phyloP scores from a whole-genome alignment of 805 yeast species.

The Pichia heedii region DNA sequence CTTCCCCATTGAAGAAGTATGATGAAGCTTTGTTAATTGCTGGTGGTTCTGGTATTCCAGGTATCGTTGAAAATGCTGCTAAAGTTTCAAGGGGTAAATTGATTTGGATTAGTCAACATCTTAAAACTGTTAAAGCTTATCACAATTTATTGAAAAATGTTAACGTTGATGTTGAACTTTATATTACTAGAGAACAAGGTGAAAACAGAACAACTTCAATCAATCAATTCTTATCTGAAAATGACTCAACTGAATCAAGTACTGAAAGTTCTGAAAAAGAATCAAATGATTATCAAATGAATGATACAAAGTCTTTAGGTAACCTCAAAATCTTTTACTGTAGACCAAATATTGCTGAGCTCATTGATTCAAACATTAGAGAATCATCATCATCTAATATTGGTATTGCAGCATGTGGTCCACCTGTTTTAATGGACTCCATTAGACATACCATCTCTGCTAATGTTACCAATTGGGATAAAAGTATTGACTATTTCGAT shows the following conservation, averaged over 20 bases:
- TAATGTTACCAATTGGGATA: constrained; percentile 31
- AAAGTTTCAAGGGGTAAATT: constrained; percentile 32
- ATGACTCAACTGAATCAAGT: not conserved
- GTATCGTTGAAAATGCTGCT: constrained; percentile 33
- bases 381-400: constrained; percentile 29
- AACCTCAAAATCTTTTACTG: constrained; percentile 30
- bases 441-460: constrained; percentile 40
- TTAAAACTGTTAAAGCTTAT: constrained; percentile 38
- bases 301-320: not conserved
- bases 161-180: constrained; percentile 25
- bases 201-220: not conserved
- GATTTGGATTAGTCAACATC: constrained; percentile 51
- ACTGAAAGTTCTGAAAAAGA: constrained; percentile 3
- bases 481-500: constrained; percentile 62
- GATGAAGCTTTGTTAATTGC: constrained; percentile 48
- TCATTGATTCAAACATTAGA: constrained; percentile 27
- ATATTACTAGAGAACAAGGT: constrained; percentile 28
- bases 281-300: not conserved
- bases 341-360: constrained; percentile 30
- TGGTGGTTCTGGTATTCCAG: constrained; percentile 69
- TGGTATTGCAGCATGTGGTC: constrained; percentile 40
- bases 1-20: constrained; percentile 40
- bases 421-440: constrained; percentile 39
- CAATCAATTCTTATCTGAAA: not conserved
- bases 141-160: constrained; percentile 21